Evolutionary conservation across 345 rosid species (phyloP).

Genomic region (Angophora floribunda): DNA sequence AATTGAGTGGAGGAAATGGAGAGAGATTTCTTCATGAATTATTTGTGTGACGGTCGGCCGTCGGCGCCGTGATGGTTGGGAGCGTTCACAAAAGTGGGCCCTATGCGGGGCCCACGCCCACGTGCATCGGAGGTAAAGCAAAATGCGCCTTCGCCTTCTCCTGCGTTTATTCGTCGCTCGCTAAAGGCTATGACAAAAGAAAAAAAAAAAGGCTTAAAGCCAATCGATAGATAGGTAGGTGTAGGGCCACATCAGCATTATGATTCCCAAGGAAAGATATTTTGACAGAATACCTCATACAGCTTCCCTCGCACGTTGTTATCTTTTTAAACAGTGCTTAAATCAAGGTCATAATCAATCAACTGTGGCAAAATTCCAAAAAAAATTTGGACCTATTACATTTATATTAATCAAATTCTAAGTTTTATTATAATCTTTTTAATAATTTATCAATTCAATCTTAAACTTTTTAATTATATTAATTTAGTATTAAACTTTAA

Average conservation of each 20-base stretch:
- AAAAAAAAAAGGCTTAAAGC: too few species aligned
- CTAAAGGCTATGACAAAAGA: too few species aligned
- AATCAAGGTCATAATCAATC: neutral
- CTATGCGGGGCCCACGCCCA: neutral
- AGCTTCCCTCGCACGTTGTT: neutral
- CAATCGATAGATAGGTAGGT: neutral
- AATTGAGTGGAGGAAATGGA: neutral
- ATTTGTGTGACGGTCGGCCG: neutral
- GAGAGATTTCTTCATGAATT: neutral
- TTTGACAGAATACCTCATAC: neutral
- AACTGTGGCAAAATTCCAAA: neutral
- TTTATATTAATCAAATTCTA: too few species aligned
- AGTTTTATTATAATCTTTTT: too few species aligned
- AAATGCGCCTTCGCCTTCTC: neutral
- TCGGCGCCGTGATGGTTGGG: neutral
- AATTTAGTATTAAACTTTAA: too few species aligned
- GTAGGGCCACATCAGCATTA: neutral
- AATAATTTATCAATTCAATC: too few species aligned
- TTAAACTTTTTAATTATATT: too few species aligned
- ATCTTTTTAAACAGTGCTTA: neutral
- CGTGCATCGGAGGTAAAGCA: neutral
- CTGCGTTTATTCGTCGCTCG: neutral
- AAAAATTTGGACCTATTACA: too few species aligned
- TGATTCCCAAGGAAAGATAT: neutral
- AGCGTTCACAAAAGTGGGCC: neutral